phyloP scores from a whole-genome alignment of 1,139 yeast genomes.

The Kurtzmaniella quercitrusa region DNA sequence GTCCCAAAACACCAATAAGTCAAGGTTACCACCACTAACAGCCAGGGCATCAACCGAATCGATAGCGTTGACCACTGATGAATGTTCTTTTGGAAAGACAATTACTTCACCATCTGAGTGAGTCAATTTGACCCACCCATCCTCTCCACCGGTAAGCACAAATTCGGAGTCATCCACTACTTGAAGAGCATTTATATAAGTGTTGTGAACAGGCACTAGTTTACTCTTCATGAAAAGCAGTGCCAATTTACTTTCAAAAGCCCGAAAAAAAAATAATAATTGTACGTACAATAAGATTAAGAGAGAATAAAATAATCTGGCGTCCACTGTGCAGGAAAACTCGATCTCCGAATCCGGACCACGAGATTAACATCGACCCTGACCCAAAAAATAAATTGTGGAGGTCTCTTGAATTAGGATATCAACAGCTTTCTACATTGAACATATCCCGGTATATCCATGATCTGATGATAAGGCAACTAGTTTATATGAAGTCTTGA shows the following conservation, averaged over 20 bases:
- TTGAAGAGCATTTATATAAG: slow-evolving; percentile 19
- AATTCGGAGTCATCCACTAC: slow-evolving; percentile 16
- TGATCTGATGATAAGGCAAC: too few species aligned
- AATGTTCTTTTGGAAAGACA: slow-evolving; percentile 17
- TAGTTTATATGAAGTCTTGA: neutral
- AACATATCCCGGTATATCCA: too few species aligned
- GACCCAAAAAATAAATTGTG: too few species aligned
- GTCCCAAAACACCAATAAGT: slow-evolving; percentile 14
- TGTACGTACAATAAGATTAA: neutral
- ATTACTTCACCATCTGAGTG: slow-evolving; percentile 10
- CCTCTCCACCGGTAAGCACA: slow-evolving; percentile 23
- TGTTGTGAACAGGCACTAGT: neutral
- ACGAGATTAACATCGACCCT: too few species aligned
- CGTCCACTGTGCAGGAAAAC: too few species aligned
- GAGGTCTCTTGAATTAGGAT: too few species aligned
- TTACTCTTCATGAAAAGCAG: neutral
- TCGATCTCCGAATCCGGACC: too few species aligned
- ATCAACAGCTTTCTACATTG: too few species aligned
- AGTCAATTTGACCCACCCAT: slow-evolving; percentile 16
- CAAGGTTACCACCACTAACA: slow-evolving; percentile 11
- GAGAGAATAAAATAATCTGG: too few species aligned
- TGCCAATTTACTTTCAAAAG: too few species aligned
- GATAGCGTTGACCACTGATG: slow-evolving; percentile 17
- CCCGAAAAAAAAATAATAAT: neutral
- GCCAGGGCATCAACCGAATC: slow-evolving; percentile 10